Evolutionary conservation across 1,139 yeast species (phyloP).

Genomic region (Spathaspora sp.): DNA sequence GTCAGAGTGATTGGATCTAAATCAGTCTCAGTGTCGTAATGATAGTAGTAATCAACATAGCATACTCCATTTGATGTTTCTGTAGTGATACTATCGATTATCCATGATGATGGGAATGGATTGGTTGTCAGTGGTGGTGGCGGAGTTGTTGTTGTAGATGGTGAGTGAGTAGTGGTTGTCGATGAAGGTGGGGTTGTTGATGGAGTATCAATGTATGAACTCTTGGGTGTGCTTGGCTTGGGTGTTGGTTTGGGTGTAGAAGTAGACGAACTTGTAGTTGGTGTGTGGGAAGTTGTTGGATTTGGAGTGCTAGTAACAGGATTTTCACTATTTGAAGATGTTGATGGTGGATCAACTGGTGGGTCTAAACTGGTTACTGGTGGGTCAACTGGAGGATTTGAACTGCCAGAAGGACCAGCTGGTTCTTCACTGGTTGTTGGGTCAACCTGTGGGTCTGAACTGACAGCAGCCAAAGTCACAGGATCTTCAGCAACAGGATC

Average conservation of each 20-base stretch:
- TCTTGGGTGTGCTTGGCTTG: constrained; percentile 6
- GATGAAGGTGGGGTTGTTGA: not conserved
- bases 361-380: constrained; percentile 1
- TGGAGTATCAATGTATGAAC: not conserved
- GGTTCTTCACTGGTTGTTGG: not conserved
- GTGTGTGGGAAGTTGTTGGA: constrained; percentile 8
- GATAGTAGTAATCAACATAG: constrained; percentile 44
- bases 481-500: not conserved
- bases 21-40: constrained; percentile 28
- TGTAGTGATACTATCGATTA: constrained; percentile 38
- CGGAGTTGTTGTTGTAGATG: constrained; percentile 34
- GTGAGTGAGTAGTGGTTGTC: constrained; percentile 15
- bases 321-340: not conserved
- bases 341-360: not conserved
- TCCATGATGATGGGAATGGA: constrained; percentile 24
- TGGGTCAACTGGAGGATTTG: not conserved
- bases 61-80: constrained; percentile 37
- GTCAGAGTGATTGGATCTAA: constrained; percentile 40
- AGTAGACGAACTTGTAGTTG: constrained; percentile 2
- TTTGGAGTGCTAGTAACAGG: constrained; percentile 1
- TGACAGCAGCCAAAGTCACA: no score
- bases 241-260: constrained; percentile 11
- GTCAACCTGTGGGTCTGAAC: not conserved
- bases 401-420: not conserved
- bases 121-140: constrained; percentile 29